These are phyloP conservation scores for Cercospora beticola DNA, from an alignment of 2,329 filamentous ascomycete species.

Conservation along the genomic window DNA sequence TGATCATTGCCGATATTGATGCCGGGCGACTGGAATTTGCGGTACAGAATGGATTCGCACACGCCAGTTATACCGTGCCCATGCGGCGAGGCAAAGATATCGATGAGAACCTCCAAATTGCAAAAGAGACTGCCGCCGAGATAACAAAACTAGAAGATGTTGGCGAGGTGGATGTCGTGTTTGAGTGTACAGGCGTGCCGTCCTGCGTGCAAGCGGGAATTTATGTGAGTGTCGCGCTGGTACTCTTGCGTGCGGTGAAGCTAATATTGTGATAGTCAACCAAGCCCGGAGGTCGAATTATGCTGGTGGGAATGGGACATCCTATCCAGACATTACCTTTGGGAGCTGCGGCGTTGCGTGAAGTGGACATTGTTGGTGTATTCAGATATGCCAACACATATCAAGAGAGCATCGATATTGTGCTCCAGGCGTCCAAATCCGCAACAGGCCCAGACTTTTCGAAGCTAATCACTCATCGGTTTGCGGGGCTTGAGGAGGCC, in stretches of 20 bases:
- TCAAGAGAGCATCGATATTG: constrained; percentile 64
- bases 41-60: constrained; percentile 50
- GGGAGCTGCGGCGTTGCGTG: constrained; percentile 68
- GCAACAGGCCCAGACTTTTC: constrained; percentile 61
- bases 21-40: constrained; percentile 57
- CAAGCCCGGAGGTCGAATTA: constrained; percentile 66
- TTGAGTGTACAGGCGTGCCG: constrained; percentile 76
- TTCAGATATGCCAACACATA: constrained; percentile 79
- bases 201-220: constrained; percentile 73
- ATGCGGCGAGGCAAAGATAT: constrained; percentile 48
- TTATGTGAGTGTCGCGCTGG: constrained; percentile 50
- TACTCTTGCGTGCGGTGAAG: not conserved
- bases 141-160: constrained; percentile 43
- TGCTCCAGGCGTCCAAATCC: constrained; percentile 44
- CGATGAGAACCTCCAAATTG: constrained; percentile 56
- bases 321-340: constrained; percentile 73
- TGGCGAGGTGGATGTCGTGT: constrained; percentile 65
- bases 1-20: constrained; percentile 63
- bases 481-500: constrained; percentile 62
- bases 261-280: constrained; percentile 49
- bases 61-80: constrained; percentile 47
- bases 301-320: constrained; percentile 78
- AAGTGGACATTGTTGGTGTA: constrained; percentile 75
- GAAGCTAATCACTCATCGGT: constrained; percentile 72
- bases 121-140: constrained; percentile 50